These are phyloP conservation scores for Erysiphe pulchra DNA, from an alignment of 2,329 filamentous ascomycete species.

Conservation along the genomic window DNA sequence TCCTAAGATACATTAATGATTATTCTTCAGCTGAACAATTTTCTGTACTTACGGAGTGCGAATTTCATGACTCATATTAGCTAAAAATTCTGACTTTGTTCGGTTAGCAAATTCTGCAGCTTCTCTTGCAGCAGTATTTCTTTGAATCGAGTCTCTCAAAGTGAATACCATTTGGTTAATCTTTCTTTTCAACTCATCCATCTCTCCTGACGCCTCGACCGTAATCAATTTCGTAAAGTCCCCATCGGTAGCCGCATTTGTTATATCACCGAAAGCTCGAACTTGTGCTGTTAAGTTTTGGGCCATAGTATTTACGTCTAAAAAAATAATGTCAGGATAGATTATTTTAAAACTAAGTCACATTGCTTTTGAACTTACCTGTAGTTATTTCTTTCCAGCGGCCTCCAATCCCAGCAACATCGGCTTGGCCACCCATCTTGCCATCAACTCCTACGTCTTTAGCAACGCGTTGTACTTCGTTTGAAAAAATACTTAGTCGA, in stretches of 20 bases:
- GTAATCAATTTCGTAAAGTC: constrained; percentile 95
- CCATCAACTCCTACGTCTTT: constrained; percentile 93
- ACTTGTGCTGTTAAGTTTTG: constrained; percentile 82
- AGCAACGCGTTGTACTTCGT: constrained; percentile 83
- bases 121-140: constrained; percentile 86
- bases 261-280: constrained; percentile 91
- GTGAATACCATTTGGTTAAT: constrained; percentile 99
- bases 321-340: background rate
- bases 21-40: background rate
- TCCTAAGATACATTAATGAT: background rate
- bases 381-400: constrained; percentile 95
- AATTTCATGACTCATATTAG: constrained; percentile 98
- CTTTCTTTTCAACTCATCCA: constrained; percentile 97
- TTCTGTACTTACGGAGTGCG: constrained; percentile 39
- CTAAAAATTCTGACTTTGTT: constrained; percentile 93
- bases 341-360: background rate
- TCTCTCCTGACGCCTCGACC: constrained; percentile 90
- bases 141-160: constrained; percentile 80
- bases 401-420: constrained; percentile 75
- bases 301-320: constrained; percentile 15
- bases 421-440: constrained; percentile 94
- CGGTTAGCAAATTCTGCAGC: constrained; percentile 92
- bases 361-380: constrained; percentile 22
- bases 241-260: constrained; percentile 87
- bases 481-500: constrained; percentile 80